Base-by-base conservation (phyloP, 2,329 filamentous ascomycete genomes). In the Fusarium nematophilum region DNA sequence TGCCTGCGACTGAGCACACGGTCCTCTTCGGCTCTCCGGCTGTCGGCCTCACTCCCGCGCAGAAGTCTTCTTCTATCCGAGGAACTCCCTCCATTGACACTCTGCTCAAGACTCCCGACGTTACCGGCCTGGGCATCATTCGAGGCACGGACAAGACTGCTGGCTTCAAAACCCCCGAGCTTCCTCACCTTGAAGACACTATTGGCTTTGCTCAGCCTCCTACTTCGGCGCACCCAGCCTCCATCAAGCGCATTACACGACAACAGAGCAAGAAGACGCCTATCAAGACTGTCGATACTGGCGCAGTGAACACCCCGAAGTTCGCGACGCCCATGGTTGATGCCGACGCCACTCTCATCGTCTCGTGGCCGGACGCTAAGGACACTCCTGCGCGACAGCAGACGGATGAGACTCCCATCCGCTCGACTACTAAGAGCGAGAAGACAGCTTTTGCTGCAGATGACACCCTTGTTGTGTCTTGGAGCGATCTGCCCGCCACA, bases 131-230 rank as follows among this genome's bases (percentile, higher is more conserved):
- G 4, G 55, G 56, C 3, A 52, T 53, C 8, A 14, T 43, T 4
- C n/a, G 11, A 2, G 14, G 9, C 6, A 6, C 34, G 9, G 10
- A 31, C 7, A 17, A 25, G 4, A 17, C 29, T 8, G 9, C 23
- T 18, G 13, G 9, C 10, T 60, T 54, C 40, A 18, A 50, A 14
- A 60, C 57, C 2, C 57, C 57, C 5, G 49, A 60, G 25, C 49
- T 60, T 27, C 49, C 57, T 4, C 13, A 33, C 5, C 2, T 30
- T 13, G 52, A 56, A 3, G 52, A 59, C n/a, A 59, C 52, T 15
- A 14, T 55, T 13, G 33, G 36, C 14, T 58, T 55, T 17, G 40
- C 27, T 15, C 45, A 38, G 7, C 45, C 52, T 27, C 6, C 30
- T 13, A 7, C 34, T 3, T 26, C 23, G 8, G 18, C 27, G 6